Conservation (phyloP, 805 yeast species). For the Myxozyma mucilagina region DNA sequence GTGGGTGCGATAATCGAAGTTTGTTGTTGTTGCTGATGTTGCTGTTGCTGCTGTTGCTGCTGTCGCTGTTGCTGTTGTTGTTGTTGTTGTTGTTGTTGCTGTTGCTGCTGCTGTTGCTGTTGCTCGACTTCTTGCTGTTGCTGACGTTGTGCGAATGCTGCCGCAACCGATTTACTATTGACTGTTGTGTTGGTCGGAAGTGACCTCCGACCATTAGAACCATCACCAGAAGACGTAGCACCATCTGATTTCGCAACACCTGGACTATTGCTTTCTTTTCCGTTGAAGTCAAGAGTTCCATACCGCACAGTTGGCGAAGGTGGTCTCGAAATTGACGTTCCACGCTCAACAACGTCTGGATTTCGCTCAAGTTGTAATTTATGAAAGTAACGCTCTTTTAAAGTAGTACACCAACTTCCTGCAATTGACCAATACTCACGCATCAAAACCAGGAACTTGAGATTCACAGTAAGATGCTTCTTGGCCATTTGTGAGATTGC, state of each 20-base stretch:
- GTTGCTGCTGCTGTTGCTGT: not conserved
- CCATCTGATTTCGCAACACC: slow-evolving; percentile 21
- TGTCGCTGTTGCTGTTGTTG: not conserved
- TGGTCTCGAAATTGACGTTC: slow-evolving; percentile 23
- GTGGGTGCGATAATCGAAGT: not conserved
- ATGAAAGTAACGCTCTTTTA: slow-evolving; percentile 39
- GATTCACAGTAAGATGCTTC: slow-evolving; percentile 39
- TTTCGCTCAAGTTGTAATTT: slow-evolving; percentile 27
- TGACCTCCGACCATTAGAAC: slow-evolving; percentile 13
- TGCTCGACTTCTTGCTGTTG: not conserved
- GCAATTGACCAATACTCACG: slow-evolving; percentile 42
- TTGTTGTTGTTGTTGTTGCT: slow-evolving; percentile 1
- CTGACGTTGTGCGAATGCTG: slow-evolving; percentile 7
- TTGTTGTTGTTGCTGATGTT: not conserved
- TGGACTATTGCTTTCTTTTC: slow-evolving; percentile 25
- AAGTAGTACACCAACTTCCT: slow-evolving; percentile 41
- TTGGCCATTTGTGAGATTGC: slow-evolving; percentile 38
- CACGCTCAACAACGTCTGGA: slow-evolving; percentile 13
- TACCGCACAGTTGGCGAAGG: slow-evolving; percentile 32
- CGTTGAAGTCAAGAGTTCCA: slow-evolving; percentile 30
- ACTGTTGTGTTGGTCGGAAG: slow-evolving; percentile 2
- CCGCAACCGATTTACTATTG: not conserved
- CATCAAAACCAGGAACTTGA: slow-evolving; percentile 37
- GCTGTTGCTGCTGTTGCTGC: not conserved
- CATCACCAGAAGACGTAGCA: slow-evolving; percentile 17